phyloP scores from a whole-genome alignment of 2,329 filamentous ascomycete species.

The Ilyonectria destructans region DNA sequence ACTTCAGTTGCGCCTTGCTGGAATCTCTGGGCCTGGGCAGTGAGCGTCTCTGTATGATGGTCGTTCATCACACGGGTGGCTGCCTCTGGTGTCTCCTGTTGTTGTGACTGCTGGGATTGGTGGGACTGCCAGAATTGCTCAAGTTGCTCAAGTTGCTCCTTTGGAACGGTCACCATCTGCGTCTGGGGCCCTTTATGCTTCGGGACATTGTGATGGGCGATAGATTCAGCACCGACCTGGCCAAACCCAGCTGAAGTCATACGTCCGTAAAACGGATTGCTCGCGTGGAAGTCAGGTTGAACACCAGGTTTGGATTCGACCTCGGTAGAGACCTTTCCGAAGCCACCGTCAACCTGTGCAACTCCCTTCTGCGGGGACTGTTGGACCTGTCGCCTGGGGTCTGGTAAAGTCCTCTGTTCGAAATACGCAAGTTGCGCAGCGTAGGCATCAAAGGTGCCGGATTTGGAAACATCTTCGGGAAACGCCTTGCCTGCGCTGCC shows the following conservation, averaged over 20 bases:
- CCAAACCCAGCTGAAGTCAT: not conserved
- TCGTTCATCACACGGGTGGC: not conserved
- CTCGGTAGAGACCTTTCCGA: not conserved
- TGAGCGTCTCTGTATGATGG: not conserved
- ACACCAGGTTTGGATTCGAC: not conserved
- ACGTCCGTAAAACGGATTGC: not conserved
- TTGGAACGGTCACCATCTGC: not conserved
- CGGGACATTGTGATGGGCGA: not conserved
- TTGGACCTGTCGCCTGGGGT: not conserved
- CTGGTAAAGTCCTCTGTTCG: not conserved
- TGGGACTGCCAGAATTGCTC: slow-evolving; percentile 3
- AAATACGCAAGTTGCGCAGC: not conserved
- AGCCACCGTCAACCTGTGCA: slow-evolving; percentile 9
- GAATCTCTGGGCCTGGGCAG: not conserved
- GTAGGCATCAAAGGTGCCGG: not conserved
- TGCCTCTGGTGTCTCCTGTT: slow-evolving; percentile 4
- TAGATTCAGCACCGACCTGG: not conserved
- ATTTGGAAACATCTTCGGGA: not conserved
- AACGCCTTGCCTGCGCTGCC: slow-evolving; percentile 5
- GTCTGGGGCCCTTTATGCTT: not conserved
- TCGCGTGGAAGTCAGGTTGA: not conserved
- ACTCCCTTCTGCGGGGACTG: not conserved
- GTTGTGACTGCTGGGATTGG: not conserved
- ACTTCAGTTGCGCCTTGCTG: slow-evolving; percentile 4
- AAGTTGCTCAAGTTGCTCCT: not conserved